These are phyloP conservation scores for Colletotrichum sublineola DNA, from an alignment of 2,329 filamentous ascomycete species.

Conservation along the genomic window DNA sequence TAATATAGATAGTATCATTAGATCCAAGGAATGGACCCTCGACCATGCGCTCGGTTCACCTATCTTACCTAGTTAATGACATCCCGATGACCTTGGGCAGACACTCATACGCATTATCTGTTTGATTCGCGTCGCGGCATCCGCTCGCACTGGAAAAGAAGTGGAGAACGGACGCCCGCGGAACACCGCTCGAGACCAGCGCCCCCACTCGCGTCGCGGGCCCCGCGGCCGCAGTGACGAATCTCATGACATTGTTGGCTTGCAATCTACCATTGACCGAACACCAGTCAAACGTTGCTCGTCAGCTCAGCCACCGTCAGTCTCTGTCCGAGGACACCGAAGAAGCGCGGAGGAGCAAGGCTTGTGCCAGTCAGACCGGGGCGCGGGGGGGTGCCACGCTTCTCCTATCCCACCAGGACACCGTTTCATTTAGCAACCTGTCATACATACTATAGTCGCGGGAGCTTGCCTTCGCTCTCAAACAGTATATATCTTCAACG, in stretches of 20 bases:
- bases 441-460: not conserved
- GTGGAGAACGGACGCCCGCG: conserved; percentile 17
- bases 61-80: no score
- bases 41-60: no score
- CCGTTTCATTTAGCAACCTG: not conserved
- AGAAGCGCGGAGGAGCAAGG: not conserved
- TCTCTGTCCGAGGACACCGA: conserved; percentile 14
- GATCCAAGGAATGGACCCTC: not conserved
- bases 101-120: not conserved
- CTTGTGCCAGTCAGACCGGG: not conserved
- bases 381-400: not conserved
- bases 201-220: not conserved
- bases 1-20: no score
- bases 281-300: not conserved
- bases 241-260: not conserved
- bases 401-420: not conserved
- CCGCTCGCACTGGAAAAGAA: not conserved
- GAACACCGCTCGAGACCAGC: not conserved
- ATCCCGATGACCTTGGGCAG: no score
- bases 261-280: not conserved
- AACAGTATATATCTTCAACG: not conserved
- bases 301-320: not conserved
- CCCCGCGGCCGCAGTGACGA: conserved; percentile 7
- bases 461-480: no score
- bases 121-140: not conserved